A percentile compares a stretch with the other conserved stretches of the same genome.
phyloP scores from a whole-genome alignment of 768 basidiomycete species.

The Cyclocybe cylindracea region DNA sequence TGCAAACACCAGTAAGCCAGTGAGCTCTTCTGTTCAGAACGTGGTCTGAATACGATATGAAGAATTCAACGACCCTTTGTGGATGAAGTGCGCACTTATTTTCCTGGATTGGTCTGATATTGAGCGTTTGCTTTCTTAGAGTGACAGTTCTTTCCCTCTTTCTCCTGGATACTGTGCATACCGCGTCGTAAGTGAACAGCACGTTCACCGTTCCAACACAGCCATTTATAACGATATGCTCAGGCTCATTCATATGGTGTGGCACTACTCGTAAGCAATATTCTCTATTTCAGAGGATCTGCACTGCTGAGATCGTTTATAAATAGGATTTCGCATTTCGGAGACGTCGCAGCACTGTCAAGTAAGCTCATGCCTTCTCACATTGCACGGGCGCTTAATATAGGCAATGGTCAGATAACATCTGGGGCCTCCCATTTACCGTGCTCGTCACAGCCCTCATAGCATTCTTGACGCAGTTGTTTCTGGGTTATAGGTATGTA shows the following conservation, averaged over 20 bases:
- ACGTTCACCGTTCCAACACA: not conserved
- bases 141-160: not conserved
- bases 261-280: not conserved
- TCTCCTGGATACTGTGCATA: not conserved
- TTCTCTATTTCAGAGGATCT: too few relatives aligned
- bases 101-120: too few relatives aligned
- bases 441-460: not conserved
- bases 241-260: not conserved
- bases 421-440: not conserved
- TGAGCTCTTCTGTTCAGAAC: not conserved
- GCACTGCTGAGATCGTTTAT: too few relatives aligned
- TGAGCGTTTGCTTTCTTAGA: not conserved
- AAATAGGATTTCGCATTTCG: not conserved
- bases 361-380: too few relatives aligned
- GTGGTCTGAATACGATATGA: not conserved
- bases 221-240: not conserved
- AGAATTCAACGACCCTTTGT: not conserved
- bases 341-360: not conserved
- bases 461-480: not conserved
- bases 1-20: not conserved
- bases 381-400: too few relatives aligned
- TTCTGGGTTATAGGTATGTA: not conserved
- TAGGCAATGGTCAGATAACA: not conserved
- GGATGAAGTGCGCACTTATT: not conserved
- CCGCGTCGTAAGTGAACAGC: not conserved